Conservation (phyloP, 441 rosid genomes). For the Bruguiera hainesii region DNA sequence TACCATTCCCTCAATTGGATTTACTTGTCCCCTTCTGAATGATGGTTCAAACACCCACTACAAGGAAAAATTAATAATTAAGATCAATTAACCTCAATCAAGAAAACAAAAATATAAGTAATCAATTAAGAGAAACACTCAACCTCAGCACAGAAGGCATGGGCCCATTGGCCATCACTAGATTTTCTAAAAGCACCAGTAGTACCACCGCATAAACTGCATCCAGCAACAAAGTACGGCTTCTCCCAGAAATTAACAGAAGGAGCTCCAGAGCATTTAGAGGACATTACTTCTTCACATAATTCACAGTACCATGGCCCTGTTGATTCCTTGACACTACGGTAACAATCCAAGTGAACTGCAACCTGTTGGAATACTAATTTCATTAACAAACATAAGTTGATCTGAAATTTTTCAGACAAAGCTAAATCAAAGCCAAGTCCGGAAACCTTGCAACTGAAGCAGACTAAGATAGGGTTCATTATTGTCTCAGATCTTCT, state of each 20-base stretch:
- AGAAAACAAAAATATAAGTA: background rate
- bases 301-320: slow-evolving; percentile 99
- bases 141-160: slow-evolving; percentile 99
- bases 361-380: slow-evolving; percentile 60
- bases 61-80: slow-evolving; percentile 22
- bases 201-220: slow-evolving; percentile 83
- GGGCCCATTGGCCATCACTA: slow-evolving; percentile 76
- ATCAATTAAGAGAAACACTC: no score
- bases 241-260: slow-evolving; percentile 69
- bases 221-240: slow-evolving; percentile 56
- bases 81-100: no score
- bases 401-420: slow-evolving; percentile 6
- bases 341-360: slow-evolving; percentile 95
- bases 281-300: slow-evolving; percentile 62
- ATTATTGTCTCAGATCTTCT: slow-evolving; percentile 80
- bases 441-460: slow-evolving; percentile 82
- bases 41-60: slow-evolving; percentile 96
- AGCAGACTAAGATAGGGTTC: slow-evolving; percentile 86
- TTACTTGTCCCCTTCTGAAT: slow-evolving; percentile 92
- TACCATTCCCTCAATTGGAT: slow-evolving; percentile 93
- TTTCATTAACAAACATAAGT: slow-evolving; percentile 25
- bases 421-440: slow-evolving; percentile 7
- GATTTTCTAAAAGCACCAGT: slow-evolving; percentile 97
- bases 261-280: slow-evolving; percentile 54
- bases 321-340: slow-evolving; percentile 68